Percentiles rank a stretch among this genome's conserved stretches.
phyloP scores from a whole-genome alignment of 768 basidiomycete species.

The Russula emetica region DNA sequence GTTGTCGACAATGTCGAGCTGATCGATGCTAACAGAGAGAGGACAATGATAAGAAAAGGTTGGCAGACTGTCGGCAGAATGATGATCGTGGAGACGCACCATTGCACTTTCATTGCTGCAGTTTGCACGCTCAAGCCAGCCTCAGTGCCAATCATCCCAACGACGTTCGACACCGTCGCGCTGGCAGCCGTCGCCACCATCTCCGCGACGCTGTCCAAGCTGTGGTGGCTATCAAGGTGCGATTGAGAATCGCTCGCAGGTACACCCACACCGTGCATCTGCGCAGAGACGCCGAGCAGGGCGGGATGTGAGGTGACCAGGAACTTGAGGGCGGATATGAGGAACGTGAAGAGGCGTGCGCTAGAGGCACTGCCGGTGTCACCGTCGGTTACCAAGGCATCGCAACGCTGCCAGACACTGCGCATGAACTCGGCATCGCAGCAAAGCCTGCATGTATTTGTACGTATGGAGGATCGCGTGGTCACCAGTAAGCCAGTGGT shows the following conservation, averaged over 20 bases:
- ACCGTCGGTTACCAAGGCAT: slow-evolving; percentile 37
- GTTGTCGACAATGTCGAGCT: slow-evolving; percentile 93
- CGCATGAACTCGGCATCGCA: slow-evolving; percentile 26
- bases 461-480: too few species aligned
- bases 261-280: too few species aligned
- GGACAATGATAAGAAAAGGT: not conserved
- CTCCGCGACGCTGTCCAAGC: too few species aligned
- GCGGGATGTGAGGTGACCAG: slow-evolving; percentile 86
- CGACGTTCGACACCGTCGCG: too few species aligned
- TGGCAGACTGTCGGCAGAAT: not conserved
- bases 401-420: slow-evolving; percentile 24
- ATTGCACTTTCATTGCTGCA: too few species aligned
- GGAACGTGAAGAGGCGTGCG: slow-evolving; percentile 67
- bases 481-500: not conserved
- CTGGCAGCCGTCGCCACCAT: too few species aligned
- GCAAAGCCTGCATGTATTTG: slow-evolving; percentile 16
- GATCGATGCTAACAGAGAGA: slow-evolving; percentile 72
- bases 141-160: too few species aligned
- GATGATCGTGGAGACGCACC: too few species aligned
- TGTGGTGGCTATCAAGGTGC: too few species aligned
- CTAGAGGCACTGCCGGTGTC: slow-evolving; percentile 55
- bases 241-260: too few species aligned
- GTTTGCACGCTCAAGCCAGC: too few species aligned
- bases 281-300: too few species aligned
- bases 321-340: slow-evolving; percentile 83